phyloP scores from a whole-genome alignment of 148 eudicot species.

The Cornus controversa region DNA sequence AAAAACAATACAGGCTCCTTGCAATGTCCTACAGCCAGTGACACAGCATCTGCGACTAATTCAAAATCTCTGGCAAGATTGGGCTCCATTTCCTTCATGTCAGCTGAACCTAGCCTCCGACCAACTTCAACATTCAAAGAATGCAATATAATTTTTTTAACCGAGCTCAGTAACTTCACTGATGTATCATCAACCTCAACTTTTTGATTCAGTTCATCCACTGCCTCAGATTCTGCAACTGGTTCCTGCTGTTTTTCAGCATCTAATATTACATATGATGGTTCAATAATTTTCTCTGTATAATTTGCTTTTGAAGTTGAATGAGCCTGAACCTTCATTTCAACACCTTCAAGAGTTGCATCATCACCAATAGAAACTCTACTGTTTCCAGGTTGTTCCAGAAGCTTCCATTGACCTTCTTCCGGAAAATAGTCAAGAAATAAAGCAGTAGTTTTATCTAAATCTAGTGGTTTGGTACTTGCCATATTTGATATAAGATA shows the following conservation, averaged over 20 bases:
- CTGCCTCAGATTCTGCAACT: conserved; percentile 28
- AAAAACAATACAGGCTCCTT: conserved; percentile 21
- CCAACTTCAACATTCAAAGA: conserved; percentile 67
- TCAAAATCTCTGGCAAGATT: conserved; percentile 59
- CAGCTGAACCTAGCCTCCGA: conserved; percentile 56
- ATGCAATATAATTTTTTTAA: conserved; percentile 50
- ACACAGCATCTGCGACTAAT: conserved; percentile 57
- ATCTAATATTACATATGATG: conserved; percentile 69
- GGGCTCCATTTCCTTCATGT: conserved; percentile 51
- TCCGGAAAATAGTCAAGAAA: conserved; percentile 75
- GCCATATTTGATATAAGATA: conserved; percentile 48
- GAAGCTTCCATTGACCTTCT: conserved; percentile 71
- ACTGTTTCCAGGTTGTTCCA: conserved; percentile 39
- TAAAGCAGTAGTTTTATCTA: conserved; percentile 45
- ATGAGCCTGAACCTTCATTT: conserved; percentile 17
- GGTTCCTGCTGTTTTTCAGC: conserved; percentile 38
- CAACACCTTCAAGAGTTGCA: conserved; percentile 13
- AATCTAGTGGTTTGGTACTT: conserved; percentile 32
- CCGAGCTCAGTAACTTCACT: conserved; percentile 27
- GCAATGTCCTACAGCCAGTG: conserved; percentile 42
- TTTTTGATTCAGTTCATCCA: conserved; percentile 19
- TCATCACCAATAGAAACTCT: conserved; percentile 24
- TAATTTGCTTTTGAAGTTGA: conserved; percentile 17
- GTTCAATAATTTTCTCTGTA: conserved; percentile 54
- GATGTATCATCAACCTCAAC: conserved; percentile 19